These are phyloP conservation scores for Fonsecaea multimorphosa DNA, from an alignment of 2,329 filamentous ascomycete species.

Conservation along the genomic window DNA sequence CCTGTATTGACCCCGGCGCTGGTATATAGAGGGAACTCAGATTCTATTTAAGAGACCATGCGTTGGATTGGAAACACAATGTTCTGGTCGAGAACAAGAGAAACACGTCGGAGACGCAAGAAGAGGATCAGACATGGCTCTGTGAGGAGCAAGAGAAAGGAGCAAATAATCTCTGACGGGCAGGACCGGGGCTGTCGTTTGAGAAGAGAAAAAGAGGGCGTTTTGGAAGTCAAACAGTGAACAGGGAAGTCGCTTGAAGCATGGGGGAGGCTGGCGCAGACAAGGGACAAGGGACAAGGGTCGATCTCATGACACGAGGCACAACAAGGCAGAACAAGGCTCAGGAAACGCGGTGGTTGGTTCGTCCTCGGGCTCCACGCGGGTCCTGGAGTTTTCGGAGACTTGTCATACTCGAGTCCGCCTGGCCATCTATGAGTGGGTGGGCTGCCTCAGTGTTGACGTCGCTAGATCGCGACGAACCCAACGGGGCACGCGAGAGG, in stretches of 20 bases:
- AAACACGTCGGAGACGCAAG: constrained; percentile 17
- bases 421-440: constrained; percentile 11
- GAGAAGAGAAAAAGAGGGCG: constrained; percentile 24
- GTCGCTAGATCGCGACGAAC: constrained; percentile 13
- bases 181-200: constrained; percentile 15
- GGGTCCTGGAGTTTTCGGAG: constrained; percentile 14
- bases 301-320: constrained; percentile 23
- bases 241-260: constrained; percentile 30
- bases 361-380: constrained; percentile 17
- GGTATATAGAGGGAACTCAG: constrained; percentile 15
- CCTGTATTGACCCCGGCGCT: not conserved
- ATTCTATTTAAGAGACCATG: constrained; percentile 14
- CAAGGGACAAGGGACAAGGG: constrained; percentile 18
- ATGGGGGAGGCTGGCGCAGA: constrained; percentile 1
- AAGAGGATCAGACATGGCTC: constrained; percentile 16
- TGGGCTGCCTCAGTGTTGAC: constrained; percentile 5
- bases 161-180: constrained; percentile 29
- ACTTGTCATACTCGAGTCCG: constrained; percentile 21
- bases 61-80: constrained; percentile 25
- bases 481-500: constrained; percentile 4
- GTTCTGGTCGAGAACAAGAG: constrained; percentile 29
- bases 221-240: constrained; percentile 30
- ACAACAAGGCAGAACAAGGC: constrained; percentile 16
- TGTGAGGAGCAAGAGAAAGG: constrained; percentile 12
- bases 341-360: constrained; percentile 24